These are phyloP conservation scores for Metschnikowia kofuensis DNA, from an alignment of 805 yeast genomes.

Conservation along the genomic window DNA sequence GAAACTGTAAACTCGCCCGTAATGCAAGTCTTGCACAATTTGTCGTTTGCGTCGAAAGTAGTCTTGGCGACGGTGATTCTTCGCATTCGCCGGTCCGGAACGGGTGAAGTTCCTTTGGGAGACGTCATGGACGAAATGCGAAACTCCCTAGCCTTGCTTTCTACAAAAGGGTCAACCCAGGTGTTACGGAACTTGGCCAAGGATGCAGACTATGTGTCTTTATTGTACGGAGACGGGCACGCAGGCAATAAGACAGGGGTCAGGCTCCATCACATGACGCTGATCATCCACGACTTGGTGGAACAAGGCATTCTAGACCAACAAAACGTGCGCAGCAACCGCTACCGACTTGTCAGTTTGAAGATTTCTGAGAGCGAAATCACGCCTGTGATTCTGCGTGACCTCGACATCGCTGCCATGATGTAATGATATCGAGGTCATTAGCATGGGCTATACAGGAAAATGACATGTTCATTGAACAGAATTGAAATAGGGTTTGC, in stretches of 20 bases:
- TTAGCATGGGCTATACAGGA: background rate
- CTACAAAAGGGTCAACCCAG: constrained; percentile 23
- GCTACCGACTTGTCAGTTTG: constrained; percentile 61
- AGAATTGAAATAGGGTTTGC: no score
- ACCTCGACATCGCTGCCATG: constrained; percentile 26
- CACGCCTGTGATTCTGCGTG: constrained; percentile 55
- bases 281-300: constrained; percentile 61
- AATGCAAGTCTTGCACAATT: constrained; percentile 50
- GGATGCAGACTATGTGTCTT: constrained; percentile 14
- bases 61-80: constrained; percentile 66
- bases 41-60: constrained; percentile 70
- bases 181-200: constrained; percentile 18
- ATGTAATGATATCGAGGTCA: constrained; percentile 1
- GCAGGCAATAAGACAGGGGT: constrained; percentile 30
- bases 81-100: constrained; percentile 62
- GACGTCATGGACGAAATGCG: constrained; percentile 77
- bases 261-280: constrained; percentile 58
- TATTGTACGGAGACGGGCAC: constrained; percentile 26
- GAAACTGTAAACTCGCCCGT: constrained; percentile 78
- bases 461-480: background rate
- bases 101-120: constrained; percentile 69
- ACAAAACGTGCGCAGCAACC: constrained; percentile 66
- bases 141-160: constrained; percentile 45
- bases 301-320: constrained; percentile 76
- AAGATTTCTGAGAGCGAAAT: constrained; percentile 72